Percentiles rank a stretch among this genome's conserved stretches.
phyloP scores from a whole-genome alignment of 2,329 filamentous ascomycete species.

The Pseudocercospora pini-densiflorae region DNA sequence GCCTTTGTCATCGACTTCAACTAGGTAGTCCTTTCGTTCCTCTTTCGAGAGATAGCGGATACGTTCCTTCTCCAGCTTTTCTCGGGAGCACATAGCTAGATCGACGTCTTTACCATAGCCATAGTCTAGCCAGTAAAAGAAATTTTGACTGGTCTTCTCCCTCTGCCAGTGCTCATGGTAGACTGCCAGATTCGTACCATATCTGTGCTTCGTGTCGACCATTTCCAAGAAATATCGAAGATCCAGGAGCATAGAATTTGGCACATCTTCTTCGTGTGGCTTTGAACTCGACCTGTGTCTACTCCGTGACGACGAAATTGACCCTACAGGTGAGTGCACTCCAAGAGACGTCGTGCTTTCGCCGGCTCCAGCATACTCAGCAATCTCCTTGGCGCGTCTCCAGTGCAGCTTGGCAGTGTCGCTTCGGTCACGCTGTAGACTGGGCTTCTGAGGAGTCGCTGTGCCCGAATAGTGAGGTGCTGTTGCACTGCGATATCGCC shows the following conservation, averaged over 20 bases:
- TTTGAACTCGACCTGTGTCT: slow-evolving; percentile 57
- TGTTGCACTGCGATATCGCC: slow-evolving; percentile 34
- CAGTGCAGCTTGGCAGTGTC: slow-evolving; percentile 65
- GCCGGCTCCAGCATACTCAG: slow-evolving; percentile 72
- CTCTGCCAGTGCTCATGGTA: slow-evolving; percentile 87
- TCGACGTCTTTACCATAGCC: slow-evolving; percentile 74
- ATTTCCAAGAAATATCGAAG: slow-evolving; percentile 84
- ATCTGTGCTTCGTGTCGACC: slow-evolving; percentile 73
- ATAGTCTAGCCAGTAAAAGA: slow-evolving; percentile 89
- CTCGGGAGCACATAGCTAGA: slow-evolving; percentile 71
- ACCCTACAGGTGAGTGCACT: slow-evolving; percentile 38
- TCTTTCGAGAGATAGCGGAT: slow-evolving; percentile 85
- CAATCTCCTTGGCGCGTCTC: slow-evolving; percentile 73
- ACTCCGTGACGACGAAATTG: slow-evolving; percentile 57
- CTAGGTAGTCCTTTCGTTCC: slow-evolving; percentile 80
- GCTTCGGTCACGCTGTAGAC: slow-evolving; percentile 4
- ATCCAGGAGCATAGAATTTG: slow-evolving; percentile 76
- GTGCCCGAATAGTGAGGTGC: slow-evolving; percentile 24
- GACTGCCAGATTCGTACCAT: slow-evolving; percentile 77
- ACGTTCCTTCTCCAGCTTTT: slow-evolving; percentile 74
- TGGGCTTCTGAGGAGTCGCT: not conserved
- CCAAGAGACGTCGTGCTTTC: slow-evolving; percentile 50
- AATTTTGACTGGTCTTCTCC: slow-evolving; percentile 76
- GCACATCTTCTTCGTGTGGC: slow-evolving; percentile 31
- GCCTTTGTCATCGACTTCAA: slow-evolving; percentile 73